Base-by-base conservation (phyloP, 441 rosid genomes). In the Aquilaria agallochum region DNA sequence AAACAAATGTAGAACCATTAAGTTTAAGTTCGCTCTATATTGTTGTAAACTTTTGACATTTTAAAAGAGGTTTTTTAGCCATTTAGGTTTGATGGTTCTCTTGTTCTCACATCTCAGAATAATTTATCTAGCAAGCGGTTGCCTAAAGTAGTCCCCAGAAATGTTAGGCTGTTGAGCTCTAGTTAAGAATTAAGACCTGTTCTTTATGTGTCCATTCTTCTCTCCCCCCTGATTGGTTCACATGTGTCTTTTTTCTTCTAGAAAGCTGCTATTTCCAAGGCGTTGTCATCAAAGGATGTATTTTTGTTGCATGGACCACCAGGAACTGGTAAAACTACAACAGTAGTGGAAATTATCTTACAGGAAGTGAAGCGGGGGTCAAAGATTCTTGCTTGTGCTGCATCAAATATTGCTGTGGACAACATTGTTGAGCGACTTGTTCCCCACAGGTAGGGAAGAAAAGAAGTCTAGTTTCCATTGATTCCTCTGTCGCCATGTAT, bases 351-450 rank as follows among this genome's bases (percentile, higher is more conserved):
- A 75, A 88, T 95, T 40, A 78, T 95, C 70, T 80, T 92, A 48
- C 98, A 95, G 79, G 97, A 92, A 85, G 97, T 92, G 56, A 92
- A 95, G 68, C 85, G 88, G 59, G 98, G 98, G 63, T 85, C 92
- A 20, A 95, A 89, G 82, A 86, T 95, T 71, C 95, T 95, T 62
- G 98, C 96, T 31, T 95, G 98, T 72, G 97, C 98, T 52, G 98
- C 98, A 80, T 95, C 99, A 62, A 91, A 94, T 76, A 87, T 94
- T 72, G 99, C 99, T n/a, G 99, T 95, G 6, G 99, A 95, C 79
- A 91, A 95, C 80, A 89, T 95, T 66, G 99, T 95, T 68, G 98
- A 95, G 78, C 84, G 96, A 67, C 95, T 95, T 69, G 95, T 81
- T 74, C 83, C 87, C 68, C 96, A 95, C 73, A 87, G 96, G 96